A percentile compares a stretch with the other conserved stretches of the same genome.
These are phyloP conservation scores for Telfairia occidentalis DNA, from an alignment of 331 rosid genomes.

Conservation along the genomic window DNA sequence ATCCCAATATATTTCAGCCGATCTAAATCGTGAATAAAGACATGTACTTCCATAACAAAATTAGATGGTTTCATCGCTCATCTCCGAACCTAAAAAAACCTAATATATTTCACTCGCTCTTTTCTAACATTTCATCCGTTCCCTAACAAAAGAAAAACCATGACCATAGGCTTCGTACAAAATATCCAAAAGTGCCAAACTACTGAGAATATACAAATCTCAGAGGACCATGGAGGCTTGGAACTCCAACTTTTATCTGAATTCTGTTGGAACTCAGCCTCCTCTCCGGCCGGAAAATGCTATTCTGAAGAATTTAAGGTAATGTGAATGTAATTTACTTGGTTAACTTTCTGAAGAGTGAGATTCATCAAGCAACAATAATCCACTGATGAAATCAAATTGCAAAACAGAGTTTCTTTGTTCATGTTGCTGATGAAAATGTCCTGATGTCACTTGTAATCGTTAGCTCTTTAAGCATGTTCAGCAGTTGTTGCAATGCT, in stretches of 20 bases:
- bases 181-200: constrained; percentile 1
- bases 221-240: not conserved
- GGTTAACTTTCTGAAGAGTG: not conserved
- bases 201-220: not conserved
- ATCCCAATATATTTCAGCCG: no score
- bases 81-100: no score
- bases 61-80: no score
- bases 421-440: not conserved
- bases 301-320: not conserved
- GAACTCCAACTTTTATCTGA: not conserved
- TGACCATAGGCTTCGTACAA: not conserved
- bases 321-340: not conserved
- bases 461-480: constrained; percentile 38
- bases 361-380: constrained; percentile 8
- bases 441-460: constrained; percentile 39
- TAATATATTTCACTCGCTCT: no score
- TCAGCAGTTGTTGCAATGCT: constrained; percentile 25
- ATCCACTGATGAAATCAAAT: not conserved
- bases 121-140: not conserved
- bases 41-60: no score
- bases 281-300: not conserved
- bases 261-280: not conserved
- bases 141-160: not conserved
- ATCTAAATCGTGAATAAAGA: no score
- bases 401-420: not conserved